Evolutionary conservation across 2,329 filamentous ascomycete species (phyloP), one percentile per base, ranked within the genome.

Genomic region (Aspergillus costaricaensis): DNA sequence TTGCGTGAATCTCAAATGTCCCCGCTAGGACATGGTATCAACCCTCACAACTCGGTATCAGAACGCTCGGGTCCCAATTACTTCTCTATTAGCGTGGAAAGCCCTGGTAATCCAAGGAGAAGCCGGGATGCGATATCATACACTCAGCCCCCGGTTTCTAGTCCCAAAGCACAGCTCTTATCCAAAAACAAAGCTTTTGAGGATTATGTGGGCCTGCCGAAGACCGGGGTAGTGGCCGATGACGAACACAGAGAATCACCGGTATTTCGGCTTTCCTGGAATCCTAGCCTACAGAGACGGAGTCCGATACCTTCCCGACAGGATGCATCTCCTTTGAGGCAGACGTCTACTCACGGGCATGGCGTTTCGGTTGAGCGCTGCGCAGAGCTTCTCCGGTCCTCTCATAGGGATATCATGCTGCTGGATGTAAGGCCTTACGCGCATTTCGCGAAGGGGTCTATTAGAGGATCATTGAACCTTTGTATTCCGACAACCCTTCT

Each of bases 401-500:
- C 76, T 9, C 60, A 74, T n/a, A 78, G 84, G 43, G 76, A 84
- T 50, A 76, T 91, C 0, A 79, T 99, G 32, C 73, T 98, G 1
- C 80, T 99, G 4, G 95, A 99, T 73, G 85, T 98, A 21, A 87
- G 95, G 41, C 92, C 96, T 0, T 91, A 89, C 27, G 92, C 92
- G 19, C 91, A 94, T 66, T 97, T 90, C 71, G 85, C 88, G 0
- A 83, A 86, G 49, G 88, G 90, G 21, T 87, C 91, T 30, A 90
- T 98, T 57, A 80, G 83, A 53, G 88, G 89, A n/a, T 91, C 94
- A 0, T 79, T 99, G 32, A 98, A 96, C 72, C 81, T 99, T 5
- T 98, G 95, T 72, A 96, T 98, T 62, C 95, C 95, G 0, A 98
- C 95, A 0, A 98, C 94, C 0, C 80, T 99, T 14, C 79, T 99